phyloP scores from a whole-genome alignment of 805 yeast species.

The Clavispora asparagi region DNA sequence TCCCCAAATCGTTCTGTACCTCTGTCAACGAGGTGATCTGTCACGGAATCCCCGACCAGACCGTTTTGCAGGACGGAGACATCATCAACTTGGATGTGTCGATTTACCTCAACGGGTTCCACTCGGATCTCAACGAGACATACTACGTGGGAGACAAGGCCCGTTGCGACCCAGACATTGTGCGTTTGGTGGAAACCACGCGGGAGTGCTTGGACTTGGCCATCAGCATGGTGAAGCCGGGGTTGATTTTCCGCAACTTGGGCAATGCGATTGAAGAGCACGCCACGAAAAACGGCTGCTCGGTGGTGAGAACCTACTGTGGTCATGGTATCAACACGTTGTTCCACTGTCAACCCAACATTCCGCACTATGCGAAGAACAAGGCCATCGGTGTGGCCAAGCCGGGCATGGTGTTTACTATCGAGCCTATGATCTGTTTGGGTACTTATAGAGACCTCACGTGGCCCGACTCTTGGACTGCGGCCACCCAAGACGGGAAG shows the following conservation, averaged over 20 bases:
- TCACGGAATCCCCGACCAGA: slow-evolving; percentile 94
- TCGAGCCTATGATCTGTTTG: slow-evolving; percentile 93
- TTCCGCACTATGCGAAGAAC: slow-evolving; percentile 92
- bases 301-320: slow-evolving; percentile 85
- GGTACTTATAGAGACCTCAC: slow-evolving; percentile 75
- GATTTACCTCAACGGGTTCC: slow-evolving; percentile 79
- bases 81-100: slow-evolving; percentile 89
- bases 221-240: slow-evolving; percentile 84
- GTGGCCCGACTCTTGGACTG: slow-evolving; percentile 99
- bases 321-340: slow-evolving; percentile 89
- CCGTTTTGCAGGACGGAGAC: slow-evolving; percentile 87
- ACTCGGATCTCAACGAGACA: slow-evolving; percentile 93
- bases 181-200: slow-evolving; percentile 81
- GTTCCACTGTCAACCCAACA: slow-evolving; percentile 89
- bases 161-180: slow-evolving; percentile 69
- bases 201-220: slow-evolving; percentile 85
- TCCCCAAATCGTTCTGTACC: slow-evolving; percentile 88
- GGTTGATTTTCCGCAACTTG: slow-evolving; percentile 75
- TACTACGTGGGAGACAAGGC: slow-evolving; percentile 94
- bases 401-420: slow-evolving; percentile 94
- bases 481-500: slow-evolving; percentile 85
- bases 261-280: slow-evolving; percentile 87
- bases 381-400: slow-evolving; percentile 91
- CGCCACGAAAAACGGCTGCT: slow-evolving; percentile 70
- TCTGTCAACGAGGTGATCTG: slow-evolving; percentile 94